These are phyloP conservation scores for Plasmodium fragile DNA, from an alignment of 169 alveolate species.

Conservation along the genomic window DNA sequence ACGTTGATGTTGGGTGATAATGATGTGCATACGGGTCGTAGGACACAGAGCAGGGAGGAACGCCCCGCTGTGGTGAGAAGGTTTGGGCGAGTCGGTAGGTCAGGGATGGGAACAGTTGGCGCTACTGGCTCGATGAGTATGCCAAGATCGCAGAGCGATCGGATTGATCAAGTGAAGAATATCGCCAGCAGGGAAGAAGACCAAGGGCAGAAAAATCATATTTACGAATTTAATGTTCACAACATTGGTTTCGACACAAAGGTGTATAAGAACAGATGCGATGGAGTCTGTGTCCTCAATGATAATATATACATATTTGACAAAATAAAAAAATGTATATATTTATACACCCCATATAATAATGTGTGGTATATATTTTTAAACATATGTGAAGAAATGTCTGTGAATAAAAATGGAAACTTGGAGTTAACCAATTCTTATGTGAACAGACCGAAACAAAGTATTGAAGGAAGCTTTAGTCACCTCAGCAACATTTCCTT, in stretches of 20 bases:
- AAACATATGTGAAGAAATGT: slow-evolving; percentile 70
- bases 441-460: background rate
- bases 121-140: background rate
- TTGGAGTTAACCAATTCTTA: background rate
- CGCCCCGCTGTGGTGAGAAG: background rate
- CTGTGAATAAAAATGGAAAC: slow-evolving; percentile 8
- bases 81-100: background rate
- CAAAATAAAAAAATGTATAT: slow-evolving; percentile 73
- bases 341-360: slow-evolving; percentile 74
- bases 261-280: slow-evolving; percentile 67
- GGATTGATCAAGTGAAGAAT: background rate
- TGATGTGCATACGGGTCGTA: background rate
- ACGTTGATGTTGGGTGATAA: slow-evolving; percentile 7
- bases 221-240: slow-evolving; percentile 53
- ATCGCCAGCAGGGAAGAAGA: background rate
- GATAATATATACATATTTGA: slow-evolving; percentile 73
- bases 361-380: slow-evolving; percentile 73
- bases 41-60: background rate
- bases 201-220: background rate
- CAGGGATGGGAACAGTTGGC: background rate
- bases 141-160: background rate
- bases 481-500: slow-evolving; percentile 65
- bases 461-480: background rate
- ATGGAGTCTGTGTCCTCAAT: slow-evolving; percentile 70
- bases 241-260: slow-evolving; percentile 54